phyloP scores from a whole-genome alignment of 1,284 basidiomycete species.

The Boletus smithii region DNA sequence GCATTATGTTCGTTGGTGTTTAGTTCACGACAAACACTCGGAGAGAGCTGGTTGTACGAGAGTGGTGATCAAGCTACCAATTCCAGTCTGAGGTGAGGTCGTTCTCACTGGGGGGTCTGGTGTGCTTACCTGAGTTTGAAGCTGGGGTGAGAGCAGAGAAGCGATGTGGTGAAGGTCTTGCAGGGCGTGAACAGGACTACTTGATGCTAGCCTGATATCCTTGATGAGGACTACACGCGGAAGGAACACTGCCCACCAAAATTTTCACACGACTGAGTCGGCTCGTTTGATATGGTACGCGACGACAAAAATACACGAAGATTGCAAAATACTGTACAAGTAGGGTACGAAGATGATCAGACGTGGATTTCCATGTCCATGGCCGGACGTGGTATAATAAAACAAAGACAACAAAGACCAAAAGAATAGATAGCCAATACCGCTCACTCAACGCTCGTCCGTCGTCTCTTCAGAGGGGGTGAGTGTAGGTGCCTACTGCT shows the following conservation, averaged over 20 bases:
- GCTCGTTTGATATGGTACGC: constrained; percentile 2
- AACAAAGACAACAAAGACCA: constrained; percentile 16
- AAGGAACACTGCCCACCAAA: constrained; percentile 16
- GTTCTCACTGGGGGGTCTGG: neutral
- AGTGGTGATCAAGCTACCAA: constrained; percentile 17
- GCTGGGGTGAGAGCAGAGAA: neutral
- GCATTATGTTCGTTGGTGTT: constrained; percentile 45
- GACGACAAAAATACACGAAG: constrained; percentile 26
- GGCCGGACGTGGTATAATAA: constrained; percentile 15
- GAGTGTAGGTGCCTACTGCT: constrained; percentile 24
- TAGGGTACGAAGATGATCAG: constrained; percentile 29
- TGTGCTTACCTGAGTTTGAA: constrained; percentile 7
- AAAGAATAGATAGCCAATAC: constrained; percentile 8
- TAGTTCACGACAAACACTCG: constrained; percentile 15
- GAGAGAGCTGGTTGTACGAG: constrained; percentile 13
- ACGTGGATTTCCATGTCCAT: constrained; percentile 5
- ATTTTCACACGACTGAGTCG: constrained; percentile 27
- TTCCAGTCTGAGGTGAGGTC: constrained; percentile 12
- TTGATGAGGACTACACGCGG: constrained; percentile 24
- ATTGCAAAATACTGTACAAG: constrained; percentile 34
- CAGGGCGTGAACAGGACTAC: constrained; percentile 17
- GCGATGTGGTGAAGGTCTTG: constrained; percentile 3
- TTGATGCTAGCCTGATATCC: constrained; percentile 32
- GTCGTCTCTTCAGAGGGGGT: constrained; percentile 46
- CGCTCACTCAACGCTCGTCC: constrained; percentile 33